Evolutionary conservation across 805 yeast species (phyloP).

Genomic region (Lipomyces spencermartinsiae): DNA sequence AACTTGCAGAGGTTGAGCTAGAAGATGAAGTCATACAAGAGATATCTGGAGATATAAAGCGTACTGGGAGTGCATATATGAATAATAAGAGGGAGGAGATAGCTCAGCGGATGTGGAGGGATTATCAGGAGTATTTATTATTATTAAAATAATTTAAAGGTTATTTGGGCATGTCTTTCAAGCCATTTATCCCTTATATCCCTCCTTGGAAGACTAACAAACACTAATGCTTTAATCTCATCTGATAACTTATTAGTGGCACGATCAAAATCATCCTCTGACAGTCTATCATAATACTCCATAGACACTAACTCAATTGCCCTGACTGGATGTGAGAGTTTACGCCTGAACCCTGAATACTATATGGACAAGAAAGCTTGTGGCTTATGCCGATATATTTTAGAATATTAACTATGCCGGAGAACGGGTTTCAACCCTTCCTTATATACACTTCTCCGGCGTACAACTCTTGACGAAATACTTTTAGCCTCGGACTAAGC

Average conservation of each 20-base stretch:
- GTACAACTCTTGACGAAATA: no score
- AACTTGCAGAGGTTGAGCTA: not conserved
- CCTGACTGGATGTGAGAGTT: not conserved
- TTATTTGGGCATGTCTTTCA: not conserved
- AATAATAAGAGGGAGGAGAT: not conserved
- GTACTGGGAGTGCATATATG: not conserved
- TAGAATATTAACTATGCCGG: no score
- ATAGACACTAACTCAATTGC: not conserved
- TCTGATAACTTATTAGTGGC: not conserved
- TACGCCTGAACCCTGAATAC: no score
- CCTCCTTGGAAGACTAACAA: not conserved
- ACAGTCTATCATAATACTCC: not conserved
- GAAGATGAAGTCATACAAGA: not conserved
- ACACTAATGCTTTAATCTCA: not conserved
- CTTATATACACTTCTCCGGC: no score
- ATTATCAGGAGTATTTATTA: not conserved
- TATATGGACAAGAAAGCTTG: no score
- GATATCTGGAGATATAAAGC: not conserved
- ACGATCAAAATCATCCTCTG: constrained; percentile 2
- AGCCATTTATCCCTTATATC: not conserved
- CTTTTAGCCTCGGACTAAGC: no score
- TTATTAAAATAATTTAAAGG: not conserved
- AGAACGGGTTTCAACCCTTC: no score
- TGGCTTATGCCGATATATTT: no score
- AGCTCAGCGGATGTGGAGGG: not conserved